Evolutionary conservation across 2,329 filamentous ascomycete species (phyloP).

Genomic region (Cladosporium halotolerans): DNA sequence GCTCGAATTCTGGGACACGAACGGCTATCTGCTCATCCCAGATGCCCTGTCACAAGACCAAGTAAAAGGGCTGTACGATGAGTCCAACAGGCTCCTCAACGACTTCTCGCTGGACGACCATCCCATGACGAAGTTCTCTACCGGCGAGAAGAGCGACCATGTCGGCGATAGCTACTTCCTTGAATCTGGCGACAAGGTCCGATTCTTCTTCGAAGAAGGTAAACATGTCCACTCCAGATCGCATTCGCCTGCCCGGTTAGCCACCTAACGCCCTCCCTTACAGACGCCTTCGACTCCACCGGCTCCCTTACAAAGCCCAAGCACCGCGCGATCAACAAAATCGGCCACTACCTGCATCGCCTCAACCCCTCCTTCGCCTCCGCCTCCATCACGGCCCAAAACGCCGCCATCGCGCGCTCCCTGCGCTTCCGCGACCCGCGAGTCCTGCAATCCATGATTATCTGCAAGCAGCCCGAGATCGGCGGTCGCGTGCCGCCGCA

Average conservation of each 20-base stretch:
- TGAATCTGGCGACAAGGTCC: slow-evolving; percentile 78
- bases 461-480: slow-evolving; percentile 97
- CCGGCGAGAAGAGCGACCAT: slow-evolving; percentile 67
- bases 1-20: slow-evolving; percentile 63
- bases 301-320: slow-evolving; percentile 72
- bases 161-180: slow-evolving; percentile 96
- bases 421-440: slow-evolving; percentile 72
- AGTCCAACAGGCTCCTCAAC: slow-evolving; percentile 68
- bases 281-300: slow-evolving; percentile 66
- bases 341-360: slow-evolving; percentile 46
- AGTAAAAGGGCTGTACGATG: slow-evolving; percentile 61
- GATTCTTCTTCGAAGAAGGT: slow-evolving; percentile 92
- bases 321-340: slow-evolving; percentile 71
- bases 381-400: slow-evolving; percentile 48
- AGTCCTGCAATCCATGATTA: slow-evolving; percentile 89
- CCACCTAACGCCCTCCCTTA: background rate
- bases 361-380: slow-evolving; percentile 43
- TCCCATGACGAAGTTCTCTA: slow-evolving; percentile 90
- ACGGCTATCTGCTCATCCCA: slow-evolving; percentile 88
- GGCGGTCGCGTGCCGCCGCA: slow-evolving; percentile 86
- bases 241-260: background rate
- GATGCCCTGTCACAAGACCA: slow-evolving; percentile 63
- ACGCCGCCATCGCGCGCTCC: slow-evolving; percentile 59
- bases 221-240: slow-evolving; percentile 3
- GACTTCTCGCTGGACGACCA: slow-evolving; percentile 74